Evolutionary conservation across 2,329 filamentous ascomycete species (phyloP).

Genomic region (Penicillium sclerotiorum): DNA sequence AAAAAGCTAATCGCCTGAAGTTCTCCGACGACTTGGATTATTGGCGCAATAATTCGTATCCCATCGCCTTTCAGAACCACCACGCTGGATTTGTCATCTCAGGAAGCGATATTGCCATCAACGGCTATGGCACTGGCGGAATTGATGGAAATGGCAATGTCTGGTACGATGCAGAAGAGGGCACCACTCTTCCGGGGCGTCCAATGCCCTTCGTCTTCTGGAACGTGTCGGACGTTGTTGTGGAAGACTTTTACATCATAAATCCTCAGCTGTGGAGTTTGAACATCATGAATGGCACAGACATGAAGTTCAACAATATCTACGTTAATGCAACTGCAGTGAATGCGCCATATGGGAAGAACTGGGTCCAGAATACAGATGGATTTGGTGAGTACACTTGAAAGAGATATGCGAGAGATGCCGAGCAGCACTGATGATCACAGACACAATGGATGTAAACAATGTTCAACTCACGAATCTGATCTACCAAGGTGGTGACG

Average conservation of each 20-base stretch:
- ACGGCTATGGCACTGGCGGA: constrained; percentile 56
- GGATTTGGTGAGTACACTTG: constrained; percentile 46
- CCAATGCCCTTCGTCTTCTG: constrained; percentile 63
- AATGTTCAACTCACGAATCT: constrained; percentile 56
- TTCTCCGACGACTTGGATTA: constrained; percentile 56
- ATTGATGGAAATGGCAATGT: constrained; percentile 58
- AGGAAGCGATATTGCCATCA: constrained; percentile 54
- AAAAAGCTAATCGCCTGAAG: constrained; percentile 21
- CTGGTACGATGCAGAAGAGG: constrained; percentile 57
- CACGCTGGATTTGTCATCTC: constrained; percentile 56
- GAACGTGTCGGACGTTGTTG: constrained; percentile 58
- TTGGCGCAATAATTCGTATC: constrained; percentile 59
- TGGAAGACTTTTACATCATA: constrained; percentile 56
- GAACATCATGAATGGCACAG: constrained; percentile 61
- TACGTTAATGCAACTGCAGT: constrained; percentile 54
- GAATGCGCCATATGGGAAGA: constrained; percentile 53
- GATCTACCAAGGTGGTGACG: constrained; percentile 59
- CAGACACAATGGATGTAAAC: constrained; percentile 57
- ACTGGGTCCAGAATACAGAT: constrained; percentile 62
- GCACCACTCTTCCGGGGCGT: constrained; percentile 51
- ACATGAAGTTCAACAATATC: constrained; percentile 57
- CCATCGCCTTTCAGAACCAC: constrained; percentile 59
- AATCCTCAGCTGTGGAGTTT: constrained; percentile 57
- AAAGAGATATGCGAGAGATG: too few species aligned
- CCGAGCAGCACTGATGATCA: background rate